Conservation (phyloP, 345 rosid species). For the Ricinus communis region DNA sequence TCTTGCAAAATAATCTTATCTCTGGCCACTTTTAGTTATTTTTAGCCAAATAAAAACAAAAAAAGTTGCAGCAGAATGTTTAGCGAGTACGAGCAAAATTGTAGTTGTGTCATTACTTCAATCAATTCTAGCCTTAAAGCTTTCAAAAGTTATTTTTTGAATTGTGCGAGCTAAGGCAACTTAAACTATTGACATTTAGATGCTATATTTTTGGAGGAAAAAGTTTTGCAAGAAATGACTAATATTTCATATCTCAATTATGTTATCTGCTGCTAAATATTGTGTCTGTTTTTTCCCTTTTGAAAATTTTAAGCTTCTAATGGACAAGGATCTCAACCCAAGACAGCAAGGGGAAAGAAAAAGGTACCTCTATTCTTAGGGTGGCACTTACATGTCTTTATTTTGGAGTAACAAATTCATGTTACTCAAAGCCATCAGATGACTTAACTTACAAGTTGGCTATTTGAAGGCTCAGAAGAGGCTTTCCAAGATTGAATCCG, state of each 20-base stretch:
- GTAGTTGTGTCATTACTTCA: not conserved
- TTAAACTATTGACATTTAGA: not conserved
- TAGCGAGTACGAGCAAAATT: not conserved
- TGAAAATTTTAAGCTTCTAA: slow-evolving; percentile 43
- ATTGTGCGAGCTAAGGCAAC: slow-evolving; percentile 9
- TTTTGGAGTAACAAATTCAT: not conserved
- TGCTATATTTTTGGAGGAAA: no score
- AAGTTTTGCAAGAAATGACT: not conserved
- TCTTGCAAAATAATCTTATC: not conserved
- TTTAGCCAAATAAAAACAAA: not conserved
- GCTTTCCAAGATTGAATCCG: slow-evolving; percentile 40
- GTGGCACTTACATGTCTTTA: slow-evolving; percentile 14
- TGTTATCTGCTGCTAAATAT: slow-evolving; percentile 9
- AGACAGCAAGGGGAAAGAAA: slow-evolving; percentile 47
- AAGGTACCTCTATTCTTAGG: slow-evolving; percentile 51
- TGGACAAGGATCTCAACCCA: slow-evolving; percentile 71
- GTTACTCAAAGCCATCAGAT: not conserved
- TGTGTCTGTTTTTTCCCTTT: slow-evolving; percentile 10
- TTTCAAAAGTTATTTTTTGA: slow-evolving; percentile 3
- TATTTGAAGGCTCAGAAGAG: slow-evolving; percentile 54
- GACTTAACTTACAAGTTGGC: slow-evolving; percentile 20
- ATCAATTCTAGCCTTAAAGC: not conserved
- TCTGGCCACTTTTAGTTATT: not conserved
- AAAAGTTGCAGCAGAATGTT: not conserved
- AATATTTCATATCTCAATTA: not conserved